Evolutionary conservation across 1,139 yeast genomes (phyloP), one percentile per base, ranked within the genome.

Genomic region (Nematodospora anomalae): DNA sequence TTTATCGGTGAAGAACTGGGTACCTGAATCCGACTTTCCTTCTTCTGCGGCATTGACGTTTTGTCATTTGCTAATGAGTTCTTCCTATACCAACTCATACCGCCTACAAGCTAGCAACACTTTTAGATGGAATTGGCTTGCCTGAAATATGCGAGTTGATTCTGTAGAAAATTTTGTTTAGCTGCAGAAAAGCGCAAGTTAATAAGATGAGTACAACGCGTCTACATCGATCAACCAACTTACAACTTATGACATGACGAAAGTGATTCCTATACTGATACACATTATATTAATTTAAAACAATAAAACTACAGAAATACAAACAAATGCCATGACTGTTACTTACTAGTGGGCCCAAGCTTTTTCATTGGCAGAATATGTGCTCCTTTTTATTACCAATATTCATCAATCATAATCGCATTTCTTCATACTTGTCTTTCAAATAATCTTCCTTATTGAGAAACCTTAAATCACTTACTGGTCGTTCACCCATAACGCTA

Each of bases 1-100:
- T 43, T 35, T 4, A 66, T 57, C 12, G 72, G 72, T 8, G 70
- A 63, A 15, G 70, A 63, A 38, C 63, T 54, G 3, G 70, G 71
- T 16, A 64, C 74, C 50, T 62, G 71, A 16, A 62, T 55, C 41
- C 53, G 51, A 22, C 46, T 45, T 10, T 40, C 44, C 37, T 51
- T 45, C 18, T 44, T 39, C 21, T 18, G 21, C 21, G 21, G 21
- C 8, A 8, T 18, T n/a, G 57, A 56, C 3, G 55, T 49, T n/a
- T 45, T 40, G 26, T 42, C 49, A 8, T 44, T 51, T 21, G 45
- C 45, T 9, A 49, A 39, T 22, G 51, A 44, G 13, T 55, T 53
- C 29, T 52, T 50, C 37, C 51, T 46, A 43, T 58, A 60, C 67
- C 67, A 62, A 49, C 66, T 62, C 69, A 63, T 63, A n/a, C 12